Base-by-base conservation (phyloP, 1,139 yeast species). In the Meyerozyma athensensis region DNA sequence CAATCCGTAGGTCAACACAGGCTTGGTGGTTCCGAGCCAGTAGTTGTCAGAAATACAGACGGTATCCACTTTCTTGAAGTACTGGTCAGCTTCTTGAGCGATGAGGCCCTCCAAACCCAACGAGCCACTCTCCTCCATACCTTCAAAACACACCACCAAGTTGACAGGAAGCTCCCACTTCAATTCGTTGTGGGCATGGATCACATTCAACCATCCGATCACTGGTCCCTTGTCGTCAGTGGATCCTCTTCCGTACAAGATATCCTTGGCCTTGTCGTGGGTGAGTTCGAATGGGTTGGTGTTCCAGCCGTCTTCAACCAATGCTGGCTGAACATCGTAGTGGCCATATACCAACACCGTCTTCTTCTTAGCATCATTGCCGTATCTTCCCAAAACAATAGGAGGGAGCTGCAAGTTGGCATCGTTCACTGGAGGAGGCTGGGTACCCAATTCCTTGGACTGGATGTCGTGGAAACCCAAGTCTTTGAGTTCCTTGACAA, bases 191-290 rank as follows among this genome's bases (percentile, higher is more conserved):
- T 90, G 97, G 16, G 98, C 97, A 65, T 90, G 85, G 38, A 92
- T 71, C 30, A 83, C 85, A 58, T 92, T 90, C 58, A 94, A 77
- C 99, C 99, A 92, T 39, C 96, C 97, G 53, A 90, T 72, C 39
- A 94, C 95, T 28, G 99, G 99, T 17, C 98, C 99, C 66, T 95
- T 92, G 59, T 92, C 99, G 59, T 92, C 99, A 36, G 97, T 85
- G 26, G 96, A 70, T 34, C 99, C 99, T 65, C 99, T 81, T 38
- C 97, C 99, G 53, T 76, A 81, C 54, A 92, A 68, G 43, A 81
- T 72, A 42, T 72, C 82, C 44, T 77, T 80, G 39, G 63, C 77
- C 49, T 81, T 74, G 46, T 70, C 74, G 45, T 63, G 64, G 44
- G 74, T 72, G 56, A 92, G 65, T 40, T 68, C 70, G 64, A 92